Evolutionary conservation across 176 grass and related monocot genomes (phyloP), one percentile per base, ranked within the genome.

Genomic region (Bolboschoenus planiculmis): DNA sequence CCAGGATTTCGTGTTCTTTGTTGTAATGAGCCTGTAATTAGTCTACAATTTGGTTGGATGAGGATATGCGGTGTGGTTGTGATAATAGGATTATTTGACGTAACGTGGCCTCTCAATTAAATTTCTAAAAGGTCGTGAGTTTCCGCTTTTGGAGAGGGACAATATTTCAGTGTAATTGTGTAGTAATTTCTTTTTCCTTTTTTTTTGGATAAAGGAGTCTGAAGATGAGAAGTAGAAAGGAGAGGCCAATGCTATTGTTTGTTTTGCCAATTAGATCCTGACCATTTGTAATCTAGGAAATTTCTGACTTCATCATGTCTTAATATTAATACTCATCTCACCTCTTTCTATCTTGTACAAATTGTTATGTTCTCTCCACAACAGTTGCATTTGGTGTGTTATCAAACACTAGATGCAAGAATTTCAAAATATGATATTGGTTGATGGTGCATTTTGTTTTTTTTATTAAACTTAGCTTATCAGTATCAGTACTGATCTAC

Each of bases 11-110:
- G 5, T 82, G 34, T 82, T 40, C 9, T 46, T 63, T 65, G 57
- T 82, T 82, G 80, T 85, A 85, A 59, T 60, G 70, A 61, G 70
- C 34, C 13, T 85, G 68, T 85, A 85, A 85, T 85, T 85, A 85
- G 83, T 65, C 66, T 42, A 65, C 60, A 82, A 48, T 82, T 63
- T 64, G 80, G 80, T 46, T 27, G 58, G 60, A 48, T 14, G 34
- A 82, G 60, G 26, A 82, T 46, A 82, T 60, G 60, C 27, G 23
- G 26, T 59, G 23, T 37, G 39, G 59, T 65, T 63, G 36, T 82
- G 18, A 79, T 65, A 44, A 83, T 59, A 75, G 48, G 60, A 48
- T 77, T 42, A 75, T 63, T 83, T 78, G 80, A 34, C 50, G 67
- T 81, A 36, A 76, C 50, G 83, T 48, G 77, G 48, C 55, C 34